A percentile compares a stretch with the other conserved stretches of the same genome.
These are phyloP conservation scores for Eutrema japonicum DNA, from an alignment of 345 rosid genomes.

Conservation along the genomic window DNA sequence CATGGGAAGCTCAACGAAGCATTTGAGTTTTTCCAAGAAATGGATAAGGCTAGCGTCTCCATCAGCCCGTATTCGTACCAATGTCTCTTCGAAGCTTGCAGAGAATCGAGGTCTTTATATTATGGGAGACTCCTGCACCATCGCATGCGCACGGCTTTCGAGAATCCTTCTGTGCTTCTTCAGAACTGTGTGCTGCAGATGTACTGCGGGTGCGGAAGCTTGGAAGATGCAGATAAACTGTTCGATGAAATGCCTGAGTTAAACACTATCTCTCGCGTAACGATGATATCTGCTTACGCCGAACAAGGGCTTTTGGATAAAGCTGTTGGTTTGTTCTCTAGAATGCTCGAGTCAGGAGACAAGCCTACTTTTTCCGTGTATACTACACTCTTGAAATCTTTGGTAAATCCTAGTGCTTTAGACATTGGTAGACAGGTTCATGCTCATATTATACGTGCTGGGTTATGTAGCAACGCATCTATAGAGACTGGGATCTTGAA, in stretches of 20 bases:
- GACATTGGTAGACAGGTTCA: slow-evolving; percentile 65
- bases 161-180: slow-evolving; percentile 49
- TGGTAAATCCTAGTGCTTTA: slow-evolving; percentile 48
- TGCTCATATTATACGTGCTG: slow-evolving; percentile 58
- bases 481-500: slow-evolving; percentile 53
- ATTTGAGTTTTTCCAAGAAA: slow-evolving; percentile 55
- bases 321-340: slow-evolving; percentile 50
- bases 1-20: slow-evolving; percentile 67
- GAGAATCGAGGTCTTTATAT: slow-evolving; percentile 46
- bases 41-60: slow-evolving; percentile 59
- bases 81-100: slow-evolving; percentile 57
- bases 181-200: slow-evolving; percentile 52
- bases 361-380: slow-evolving; percentile 49
- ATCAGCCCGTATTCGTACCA: slow-evolving; percentile 49
- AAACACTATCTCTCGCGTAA: slow-evolving; percentile 49
- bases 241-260: slow-evolving; percentile 68
- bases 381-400: slow-evolving; percentile 51
- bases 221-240: slow-evolving; percentile 58
- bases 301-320: slow-evolving; percentile 42
- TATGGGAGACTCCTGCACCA: slow-evolving; percentile 57
- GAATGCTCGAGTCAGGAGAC: slow-evolving; percentile 49
- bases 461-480: slow-evolving; percentile 47
- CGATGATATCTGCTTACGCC: slow-evolving; percentile 61
- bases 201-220: slow-evolving; percentile 63
- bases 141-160: slow-evolving; percentile 39